Conservation (phyloP, 2,329 filamentous ascomycete genomes). For the Fusarium secorum region DNA sequence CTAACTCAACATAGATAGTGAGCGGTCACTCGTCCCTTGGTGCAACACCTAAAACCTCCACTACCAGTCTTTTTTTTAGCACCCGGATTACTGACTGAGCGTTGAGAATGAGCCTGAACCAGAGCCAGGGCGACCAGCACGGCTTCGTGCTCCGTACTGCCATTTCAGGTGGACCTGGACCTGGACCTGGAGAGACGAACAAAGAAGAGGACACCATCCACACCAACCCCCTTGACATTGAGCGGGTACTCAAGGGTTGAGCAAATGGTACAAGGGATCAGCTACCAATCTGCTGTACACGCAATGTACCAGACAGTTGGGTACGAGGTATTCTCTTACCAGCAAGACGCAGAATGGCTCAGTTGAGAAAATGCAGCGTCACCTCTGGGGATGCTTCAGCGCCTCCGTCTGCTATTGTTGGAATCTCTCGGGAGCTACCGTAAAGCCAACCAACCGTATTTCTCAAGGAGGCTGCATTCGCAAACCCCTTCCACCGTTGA, state of each 20-base stretch:
- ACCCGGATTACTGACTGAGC: conserved; percentile 1
- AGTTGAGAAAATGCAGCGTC: conserved; percentile 9
- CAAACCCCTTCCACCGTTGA: conserved; percentile 13
- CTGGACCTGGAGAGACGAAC: conserved; percentile 19
- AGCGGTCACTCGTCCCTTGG: conserved; percentile 16
- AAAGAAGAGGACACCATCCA: conserved; percentile 26
- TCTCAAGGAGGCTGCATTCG: conserved; percentile 10
- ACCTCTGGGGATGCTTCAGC: conserved; percentile 22
- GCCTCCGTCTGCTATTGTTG: conserved; percentile 1
- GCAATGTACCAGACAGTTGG: conserved; percentile 12
- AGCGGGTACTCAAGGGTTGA: conserved; percentile 22
- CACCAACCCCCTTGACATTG: conserved; percentile 20
- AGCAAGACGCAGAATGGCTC: conserved; percentile 24
- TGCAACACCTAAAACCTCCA: conserved; percentile 19
- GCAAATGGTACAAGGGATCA: conserved; percentile 16
- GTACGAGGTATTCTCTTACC: conserved; percentile 25
- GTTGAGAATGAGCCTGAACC: conserved; percentile 10
- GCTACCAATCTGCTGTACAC: neutral
- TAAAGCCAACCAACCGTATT: conserved; percentile 11
- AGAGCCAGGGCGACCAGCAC: conserved; percentile 3
- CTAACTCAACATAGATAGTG: conserved; percentile 31
- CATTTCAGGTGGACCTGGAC: conserved; percentile 25
- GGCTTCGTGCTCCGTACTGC: conserved; percentile 23
- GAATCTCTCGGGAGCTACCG: conserved; percentile 7
- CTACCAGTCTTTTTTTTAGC: conserved; percentile 5